Conservation (phyloP, 371 early-diverging fungal genomes). For the Mucor velutinosus region DNA sequence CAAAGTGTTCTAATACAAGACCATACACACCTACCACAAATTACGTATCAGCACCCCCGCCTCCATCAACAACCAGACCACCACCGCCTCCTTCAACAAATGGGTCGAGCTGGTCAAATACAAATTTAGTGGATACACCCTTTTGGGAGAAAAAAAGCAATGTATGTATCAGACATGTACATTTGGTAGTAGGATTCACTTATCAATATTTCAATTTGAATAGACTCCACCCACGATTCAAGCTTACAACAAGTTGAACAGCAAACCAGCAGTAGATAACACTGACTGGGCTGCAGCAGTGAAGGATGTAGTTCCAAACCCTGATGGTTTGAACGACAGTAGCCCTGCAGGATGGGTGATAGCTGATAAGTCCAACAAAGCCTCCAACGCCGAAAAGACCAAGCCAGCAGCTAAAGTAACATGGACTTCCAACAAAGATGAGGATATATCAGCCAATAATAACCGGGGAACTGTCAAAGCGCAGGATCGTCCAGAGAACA, state of each 20-base stretch:
- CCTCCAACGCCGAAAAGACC: neutral
- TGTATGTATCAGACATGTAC: neutral
- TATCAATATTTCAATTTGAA: neutral
- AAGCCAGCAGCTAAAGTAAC: neutral
- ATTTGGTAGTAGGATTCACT: neutral
- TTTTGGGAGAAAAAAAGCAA: constrained; percentile 24
- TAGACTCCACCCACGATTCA: neutral
- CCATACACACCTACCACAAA: neutral
- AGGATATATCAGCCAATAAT: neutral
- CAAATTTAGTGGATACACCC: constrained; percentile 17
- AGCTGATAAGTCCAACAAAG: neutral
- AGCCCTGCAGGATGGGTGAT: neutral
- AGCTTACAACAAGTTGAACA: neutral
- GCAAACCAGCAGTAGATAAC: neutral
- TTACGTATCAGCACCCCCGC: neutral
- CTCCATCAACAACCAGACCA: neutral
- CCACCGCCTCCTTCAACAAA: neutral
- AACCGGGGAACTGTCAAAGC: neutral
- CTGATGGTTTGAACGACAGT: neutral
- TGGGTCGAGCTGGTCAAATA: constrained; percentile 6
- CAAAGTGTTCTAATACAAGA: neutral
- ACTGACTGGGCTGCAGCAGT: neutral
- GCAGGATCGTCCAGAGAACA: neutral
- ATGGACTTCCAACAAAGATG: neutral
- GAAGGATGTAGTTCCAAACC: neutral